phyloP scores from a whole-genome alignment of 148 eudicot species.

The Camellia japonica region DNA sequence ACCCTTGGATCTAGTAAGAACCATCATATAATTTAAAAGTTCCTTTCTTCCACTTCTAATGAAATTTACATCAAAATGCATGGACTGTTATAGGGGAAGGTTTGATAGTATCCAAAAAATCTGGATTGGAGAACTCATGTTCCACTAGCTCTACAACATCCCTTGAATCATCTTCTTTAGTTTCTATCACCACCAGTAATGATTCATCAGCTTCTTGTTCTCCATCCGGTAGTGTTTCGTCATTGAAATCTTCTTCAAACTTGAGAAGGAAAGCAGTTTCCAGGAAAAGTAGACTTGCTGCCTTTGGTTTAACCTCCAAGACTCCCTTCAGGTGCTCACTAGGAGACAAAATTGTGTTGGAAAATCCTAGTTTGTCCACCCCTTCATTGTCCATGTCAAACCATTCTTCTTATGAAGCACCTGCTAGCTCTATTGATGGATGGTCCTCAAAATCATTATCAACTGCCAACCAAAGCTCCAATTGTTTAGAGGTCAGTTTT shows the following conservation, averaged over 20 bases:
- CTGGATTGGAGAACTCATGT: slow-evolving; percentile 14
- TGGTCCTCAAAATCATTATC: slow-evolving; percentile 16
- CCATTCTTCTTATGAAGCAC: slow-evolving; percentile 15
- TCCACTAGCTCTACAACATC: slow-evolving; percentile 18
- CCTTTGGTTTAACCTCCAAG: slow-evolving; percentile 4
- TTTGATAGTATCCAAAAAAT: slow-evolving; percentile 14
- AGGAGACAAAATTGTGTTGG: background rate
- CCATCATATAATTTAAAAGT: background rate
- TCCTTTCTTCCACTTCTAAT: background rate
- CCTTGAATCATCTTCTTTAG: slow-evolving; percentile 15
- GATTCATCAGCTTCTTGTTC: slow-evolving; percentile 20
- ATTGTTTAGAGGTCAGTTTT: background rate
- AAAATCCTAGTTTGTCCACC: slow-evolving; percentile 7
- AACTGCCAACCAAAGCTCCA: background rate
- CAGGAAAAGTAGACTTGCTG: slow-evolving; percentile 5
- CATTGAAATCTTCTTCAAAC: slow-evolving; percentile 14
- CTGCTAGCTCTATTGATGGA: slow-evolving; percentile 14
- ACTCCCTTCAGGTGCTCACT: slow-evolving; percentile 18
- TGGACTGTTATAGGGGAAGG: slow-evolving; percentile 26
- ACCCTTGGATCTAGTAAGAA: slow-evolving; percentile 21
- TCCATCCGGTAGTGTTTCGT: slow-evolving; percentile 10
- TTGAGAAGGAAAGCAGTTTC: slow-evolving; percentile 6
- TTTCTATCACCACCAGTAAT: slow-evolving; percentile 16
- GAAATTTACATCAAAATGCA: background rate
- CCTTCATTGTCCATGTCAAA: slow-evolving; percentile 6